Evolutionary conservation across 345 rosid species (phyloP), one percentile per base, ranked within the genome.

Genomic region (Fremontodendron californicum): DNA sequence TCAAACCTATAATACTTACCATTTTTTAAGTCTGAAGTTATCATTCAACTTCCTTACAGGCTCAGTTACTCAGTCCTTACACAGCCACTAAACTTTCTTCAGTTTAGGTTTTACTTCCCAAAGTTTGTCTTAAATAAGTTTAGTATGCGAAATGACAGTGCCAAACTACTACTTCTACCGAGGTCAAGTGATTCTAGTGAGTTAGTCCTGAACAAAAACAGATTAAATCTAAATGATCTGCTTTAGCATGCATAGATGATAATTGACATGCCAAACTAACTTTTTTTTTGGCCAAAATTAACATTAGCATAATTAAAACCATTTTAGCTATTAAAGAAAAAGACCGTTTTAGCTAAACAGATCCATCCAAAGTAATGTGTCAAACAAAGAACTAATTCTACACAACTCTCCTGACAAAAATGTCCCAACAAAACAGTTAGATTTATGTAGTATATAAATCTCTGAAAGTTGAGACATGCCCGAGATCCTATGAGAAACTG

Each of bases 351-450:
- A 49, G 43, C 42, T 19, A 49, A 68, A 45, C 37, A 67, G 25
- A 42, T 31, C 66, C 66, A 68, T 43, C 54, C 54, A 45, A 43
- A 23, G 40, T 3, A 37, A 35, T 18, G 46, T 4, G 27, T 35
- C 70, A 64, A 58, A 71, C 75, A 71, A 71, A 48, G 43, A 51
- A 51, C 61, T 19, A 49, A 69, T 3, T 16, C 55, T 7, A 27
- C 73, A 65, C 29, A 46, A 69, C n/a, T 68, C 39, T 46, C 12
- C 40, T 25, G 57, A 46, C 37, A 45, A 25, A 45, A 69, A 31
- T 18, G 55, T 29, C 43, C 35, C 27, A 49, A 71, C 40, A 31
- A 61, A 61, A 31, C 9, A 61, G 39, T 60, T 29, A 60, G 19
- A 61, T 15, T 19, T 16, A 35, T 35, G 12, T 46, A 16, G 57